These are phyloP conservation scores for Pestalotiopsis sp. DNA, from an alignment of 2,329 filamentous ascomycete species.

Conservation along the genomic window DNA sequence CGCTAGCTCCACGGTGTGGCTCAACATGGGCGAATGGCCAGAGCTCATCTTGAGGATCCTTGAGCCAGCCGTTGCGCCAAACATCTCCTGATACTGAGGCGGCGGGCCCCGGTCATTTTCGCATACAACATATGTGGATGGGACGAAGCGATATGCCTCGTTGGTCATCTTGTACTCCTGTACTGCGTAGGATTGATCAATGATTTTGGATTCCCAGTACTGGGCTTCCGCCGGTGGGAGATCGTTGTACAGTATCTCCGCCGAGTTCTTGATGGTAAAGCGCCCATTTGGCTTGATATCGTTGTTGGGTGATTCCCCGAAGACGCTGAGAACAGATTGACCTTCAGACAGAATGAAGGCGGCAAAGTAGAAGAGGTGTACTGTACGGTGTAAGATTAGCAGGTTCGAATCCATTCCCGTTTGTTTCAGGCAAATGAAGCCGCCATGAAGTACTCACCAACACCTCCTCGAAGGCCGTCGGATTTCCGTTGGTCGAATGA, in stretches of 20 bases:
- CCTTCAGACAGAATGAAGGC: constrained; percentile 24
- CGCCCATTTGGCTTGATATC: constrained; percentile 18
- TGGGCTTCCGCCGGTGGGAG: constrained; percentile 20
- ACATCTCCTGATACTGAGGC: neutral
- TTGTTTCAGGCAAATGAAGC: neutral
- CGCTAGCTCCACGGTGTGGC: neutral
- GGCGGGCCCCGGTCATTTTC: neutral
- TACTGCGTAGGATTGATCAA: constrained; percentile 13
- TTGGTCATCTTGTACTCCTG: neutral
- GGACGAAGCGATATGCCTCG: neutral
- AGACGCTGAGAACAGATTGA: constrained; percentile 19
- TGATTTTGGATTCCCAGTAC: constrained; percentile 18
- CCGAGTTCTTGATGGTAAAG: constrained; percentile 16
- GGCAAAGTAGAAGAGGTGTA: constrained; percentile 22
- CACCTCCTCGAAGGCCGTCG: constrained; percentile 7
- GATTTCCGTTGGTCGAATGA: constrained; percentile 16
- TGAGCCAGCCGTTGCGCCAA: neutral
- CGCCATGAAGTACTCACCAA: constrained; percentile 1
- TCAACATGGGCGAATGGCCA: constrained; percentile 5
- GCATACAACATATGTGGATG: constrained; percentile 7
- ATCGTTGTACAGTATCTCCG: constrained; percentile 21
- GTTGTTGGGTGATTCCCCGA: constrained; percentile 14
- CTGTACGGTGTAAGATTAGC: neutral
- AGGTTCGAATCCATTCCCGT: neutral
- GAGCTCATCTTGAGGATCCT: neutral